Evolutionary conservation across 345 rosid species (phyloP), one percentile per base, ranked within the genome.

Genomic region (Syzygium jambos): DNA sequence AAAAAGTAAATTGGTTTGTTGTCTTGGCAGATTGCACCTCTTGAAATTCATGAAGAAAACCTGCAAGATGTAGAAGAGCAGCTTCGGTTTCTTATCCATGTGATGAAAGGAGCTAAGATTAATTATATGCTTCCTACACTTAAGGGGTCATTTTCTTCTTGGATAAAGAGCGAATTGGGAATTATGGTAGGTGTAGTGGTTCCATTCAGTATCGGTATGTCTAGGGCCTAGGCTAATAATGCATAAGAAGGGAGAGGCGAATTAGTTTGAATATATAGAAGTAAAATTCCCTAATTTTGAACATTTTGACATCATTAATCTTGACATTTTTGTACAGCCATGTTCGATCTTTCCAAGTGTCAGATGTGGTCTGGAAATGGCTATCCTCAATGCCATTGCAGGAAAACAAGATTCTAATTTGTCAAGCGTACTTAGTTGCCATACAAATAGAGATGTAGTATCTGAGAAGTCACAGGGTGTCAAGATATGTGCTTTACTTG

Each of bases 361-460:
- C 87, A 91, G 97, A 92, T 97, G 97, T 89, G 99, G 99, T 90
- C 87, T 97, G 87, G 99, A 97, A 94, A 95, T 96, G 99, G 98
- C 98, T 86, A 91, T 97, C 77, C 94, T 97, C 85, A 94, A 90
- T 90, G 98, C 95, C 52, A 61, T 95, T 59, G 96, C 97, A 57
- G 93, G 78, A 89, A 94, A 92, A 80, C 91, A 92, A 90, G 92
- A 93, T 89, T 92, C 92, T 78, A 91, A 92, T 90, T 91, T 97
- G 88, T 86, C 94, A 77, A 88, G 88, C 88, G 89, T 95, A 84
- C 94, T 93, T 68, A 89, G 89, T 88, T 90, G 91, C 52, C 88
- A 16, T 86, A 89, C 78, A 86, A 93, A 85, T 41, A 54, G 87
- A 56, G 89, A 87, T 88, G 93, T 91, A 87, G 88, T 88, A 85